Evolutionary conservation across 2,329 filamentous ascomycete genomes (phyloP), one percentile per base, ranked within the genome.

Genomic region (Calonectria henricotiae): DNA sequence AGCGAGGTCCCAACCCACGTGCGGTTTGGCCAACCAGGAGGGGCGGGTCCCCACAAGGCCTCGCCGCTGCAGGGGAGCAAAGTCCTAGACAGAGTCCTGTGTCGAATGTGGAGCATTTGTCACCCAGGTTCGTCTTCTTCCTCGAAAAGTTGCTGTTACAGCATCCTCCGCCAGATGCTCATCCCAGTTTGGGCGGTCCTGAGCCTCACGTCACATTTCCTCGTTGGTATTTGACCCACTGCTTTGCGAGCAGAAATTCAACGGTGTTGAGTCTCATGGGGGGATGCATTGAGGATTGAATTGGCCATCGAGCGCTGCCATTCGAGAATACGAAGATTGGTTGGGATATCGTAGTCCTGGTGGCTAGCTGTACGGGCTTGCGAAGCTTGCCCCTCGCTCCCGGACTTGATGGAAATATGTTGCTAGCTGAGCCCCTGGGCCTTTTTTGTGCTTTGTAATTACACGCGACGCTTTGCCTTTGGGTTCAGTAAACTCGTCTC

Each of bases 81-180:
- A 69, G 67, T 69, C 67, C 67, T 69, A 69, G 67, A 68, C 66
- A 64, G 54, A 68, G 67, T 69, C 67, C 67, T 69, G 47, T 49
- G 30, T 51, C 27, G 27, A 30, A 4, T 30, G 27, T 30, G 46
- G 15, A 67, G 58, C 65, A 67, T 49, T 63, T 58, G 65, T 63
- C 65, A 63, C 55, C 58, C 47, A 43, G 20, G 37, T 39, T 49
- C 35, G 37, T 55, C 46, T 37, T 66, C 25, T 39, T 49, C 43
- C 51, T 37, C 23, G 23, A 30, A 15, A 17, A 62, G 43, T 49
- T 44, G 43, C 41, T 27, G 41, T 32, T 47, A 25, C 60, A 30
- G 12, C 30, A 13, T 7, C 27, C 11, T 55, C 35, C 30, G 51
- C 51, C 51, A 55, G 30, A 55, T 55, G 51, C 51, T 55, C 30